These are phyloP conservation scores for Lepraria neglecta DNA, from an alignment of 495 filamentous ascomycete genomes.

Conservation along the genomic window DNA sequence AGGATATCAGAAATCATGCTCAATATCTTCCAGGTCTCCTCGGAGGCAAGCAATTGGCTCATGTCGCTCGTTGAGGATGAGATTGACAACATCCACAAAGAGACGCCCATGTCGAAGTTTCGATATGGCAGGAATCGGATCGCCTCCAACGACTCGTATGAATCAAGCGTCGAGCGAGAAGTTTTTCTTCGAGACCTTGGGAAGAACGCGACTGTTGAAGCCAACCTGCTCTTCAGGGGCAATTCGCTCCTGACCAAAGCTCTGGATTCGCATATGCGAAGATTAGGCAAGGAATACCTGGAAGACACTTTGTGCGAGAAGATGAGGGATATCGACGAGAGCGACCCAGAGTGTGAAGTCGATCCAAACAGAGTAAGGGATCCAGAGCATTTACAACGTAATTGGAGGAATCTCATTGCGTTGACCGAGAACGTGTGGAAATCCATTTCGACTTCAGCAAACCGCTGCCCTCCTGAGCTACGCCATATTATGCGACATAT, in stretches of 20 bases:
- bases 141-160: constrained; percentile 71
- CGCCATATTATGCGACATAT: constrained; percentile 87
- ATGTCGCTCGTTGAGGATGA: constrained; percentile 91
- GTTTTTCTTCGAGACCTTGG: constrained; percentile 54
- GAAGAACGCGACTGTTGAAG: constrained; percentile 60
- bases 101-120: constrained; percentile 59
- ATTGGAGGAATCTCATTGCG: constrained; percentile 73
- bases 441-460: constrained; percentile 64
- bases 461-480: constrained; percentile 75
- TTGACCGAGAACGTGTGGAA: constrained; percentile 82
- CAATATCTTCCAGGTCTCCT: constrained; percentile 95
- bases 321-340: constrained; percentile 77
- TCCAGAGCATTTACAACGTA: constrained; percentile 68
- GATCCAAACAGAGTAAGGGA: constrained; percentile 72
- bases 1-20: constrained; percentile 79
- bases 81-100: constrained; percentile 86
- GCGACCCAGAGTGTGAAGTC: constrained; percentile 89
- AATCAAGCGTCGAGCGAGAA: constrained; percentile 55
- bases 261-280: constrained; percentile 90
- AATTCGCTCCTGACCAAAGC: constrained; percentile 94
- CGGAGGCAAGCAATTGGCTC: constrained; percentile 81
- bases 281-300: constrained; percentile 87
- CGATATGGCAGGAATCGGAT: constrained; percentile 65
- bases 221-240: constrained; percentile 90
- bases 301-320: constrained; percentile 82